Evolutionary conservation across 495 filamentous ascomycete genomes (phyloP), one percentile per base, ranked within the genome.

Genomic region (Annulohypoxylon maeteangense): DNA sequence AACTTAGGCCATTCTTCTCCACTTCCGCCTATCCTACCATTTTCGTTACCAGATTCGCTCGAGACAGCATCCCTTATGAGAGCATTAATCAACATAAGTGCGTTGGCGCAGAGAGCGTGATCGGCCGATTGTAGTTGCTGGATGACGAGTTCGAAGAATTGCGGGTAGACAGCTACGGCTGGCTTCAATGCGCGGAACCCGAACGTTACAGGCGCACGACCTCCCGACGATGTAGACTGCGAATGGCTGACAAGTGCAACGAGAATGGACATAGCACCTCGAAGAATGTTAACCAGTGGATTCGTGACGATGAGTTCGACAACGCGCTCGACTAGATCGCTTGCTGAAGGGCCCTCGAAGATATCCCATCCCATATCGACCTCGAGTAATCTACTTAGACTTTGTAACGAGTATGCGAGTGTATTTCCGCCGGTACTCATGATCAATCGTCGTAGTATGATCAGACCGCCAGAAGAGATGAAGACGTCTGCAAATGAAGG

Each of bases 361-460:
- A 88, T 88, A 57, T 98, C 95, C 95, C 95, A 99, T 47, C 95
- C 96, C 85, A 96, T 97, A 80, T 98, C 95, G 4, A 98, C 92
- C 79, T 98, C 96, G 29, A 99, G 85, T 36, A 98, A 80, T 51
- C 93, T 85, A 40, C 89, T 91, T 65, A 98, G 89, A 54, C 91
- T 93, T 63, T 97, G 94, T 50, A 99, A 81, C 53, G 93, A 93
- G 77, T 99, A 98, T 38, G 96, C 95, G 76, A 98, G 83, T 0
- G 96, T 98, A 80, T 98, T 99, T 5, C 96, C 96, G 54, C 87
- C 91, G 4, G 94, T 89, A 65, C 89, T 89, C 79, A 98, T 88
- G 34, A 91, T 91, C 47, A 98, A 83, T 62, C 92, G 89, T 29
- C 93, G 88, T 66, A 99, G 82, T 67, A 93, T 90, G 65, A 87